Conservation (phyloP, 257 asterid species). For the Dorcoceras hygrometricum region DNA sequence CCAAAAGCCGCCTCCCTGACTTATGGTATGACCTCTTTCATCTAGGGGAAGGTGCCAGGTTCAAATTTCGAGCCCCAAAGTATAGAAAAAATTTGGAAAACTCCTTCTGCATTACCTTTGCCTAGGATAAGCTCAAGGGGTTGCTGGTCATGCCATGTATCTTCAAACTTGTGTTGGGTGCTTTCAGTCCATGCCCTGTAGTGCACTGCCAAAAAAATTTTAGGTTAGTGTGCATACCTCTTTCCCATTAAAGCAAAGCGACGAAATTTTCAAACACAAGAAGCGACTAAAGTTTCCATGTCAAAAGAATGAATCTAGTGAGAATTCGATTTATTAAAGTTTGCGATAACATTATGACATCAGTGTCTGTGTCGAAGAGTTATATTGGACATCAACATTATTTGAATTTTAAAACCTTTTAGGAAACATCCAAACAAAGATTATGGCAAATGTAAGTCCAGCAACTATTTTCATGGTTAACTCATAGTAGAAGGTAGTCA, state of each 20-base stretch:
- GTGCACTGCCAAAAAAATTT: conserved; percentile 54
- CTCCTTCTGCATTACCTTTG: conserved; percentile 55
- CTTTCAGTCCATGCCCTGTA: conserved; percentile 93
- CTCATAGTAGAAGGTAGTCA: neutral
- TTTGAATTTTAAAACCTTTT: neutral
- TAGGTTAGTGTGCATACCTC: conserved; percentile 9
- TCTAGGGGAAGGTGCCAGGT: no score
- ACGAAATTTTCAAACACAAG: conserved; percentile 7
- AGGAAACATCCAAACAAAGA: neutral
- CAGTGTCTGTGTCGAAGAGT: conserved; percentile 4
- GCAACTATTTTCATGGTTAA: conserved; percentile 18
- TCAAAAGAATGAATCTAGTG: conserved; percentile 1
- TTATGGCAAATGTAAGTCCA: conserved; percentile 16
- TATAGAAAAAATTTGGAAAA: no score
- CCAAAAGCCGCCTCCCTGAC: no score
- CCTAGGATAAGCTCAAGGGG: conserved; percentile 89
- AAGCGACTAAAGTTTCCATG: neutral
- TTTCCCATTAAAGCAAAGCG: neutral
- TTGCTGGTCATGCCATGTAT: conserved; percentile 93
- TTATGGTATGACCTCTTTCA: no score
- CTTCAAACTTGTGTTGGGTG: conserved; percentile 90
- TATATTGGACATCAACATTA: neutral
- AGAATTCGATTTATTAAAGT: conserved; percentile 7
- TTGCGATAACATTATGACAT: neutral
- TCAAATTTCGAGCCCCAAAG: no score